Percentiles rank a stretch among this genome's conserved stretches.
phyloP scores from a whole-genome alignment of 495 filamentous ascomycete genomes.

The Podospora didyma region DNA sequence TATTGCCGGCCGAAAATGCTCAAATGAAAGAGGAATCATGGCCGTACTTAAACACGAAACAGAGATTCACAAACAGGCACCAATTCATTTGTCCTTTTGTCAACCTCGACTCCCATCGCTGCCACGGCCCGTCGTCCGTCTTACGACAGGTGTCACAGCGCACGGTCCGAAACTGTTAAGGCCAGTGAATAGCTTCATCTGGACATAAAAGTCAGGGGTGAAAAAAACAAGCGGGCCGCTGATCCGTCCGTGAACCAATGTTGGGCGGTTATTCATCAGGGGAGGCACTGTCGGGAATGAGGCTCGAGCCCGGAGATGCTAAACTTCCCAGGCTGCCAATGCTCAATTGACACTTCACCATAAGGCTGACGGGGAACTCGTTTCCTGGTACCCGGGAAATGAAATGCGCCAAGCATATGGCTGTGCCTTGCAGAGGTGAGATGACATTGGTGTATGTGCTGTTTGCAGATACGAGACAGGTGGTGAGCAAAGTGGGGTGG shows the following conservation, averaged over 20 bases:
- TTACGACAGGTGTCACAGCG: neutral
- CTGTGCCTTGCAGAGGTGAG: neutral
- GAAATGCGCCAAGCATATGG: neutral
- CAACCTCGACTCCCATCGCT: neutral
- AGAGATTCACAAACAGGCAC: neutral
- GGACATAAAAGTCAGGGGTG: neutral
- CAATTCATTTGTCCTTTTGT: neutral
- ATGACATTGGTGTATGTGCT: neutral
- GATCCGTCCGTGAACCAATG: neutral
- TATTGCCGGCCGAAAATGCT: neutral
- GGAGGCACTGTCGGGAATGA: neutral
- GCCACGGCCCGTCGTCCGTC: neutral
- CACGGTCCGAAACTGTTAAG: neutral
- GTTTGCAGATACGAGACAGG: neutral
- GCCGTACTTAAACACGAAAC: neutral
- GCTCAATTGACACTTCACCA: neutral
- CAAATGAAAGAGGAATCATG: neutral
- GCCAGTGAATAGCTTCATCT: neutral
- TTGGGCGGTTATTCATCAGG: neutral
- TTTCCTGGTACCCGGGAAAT: neutral
- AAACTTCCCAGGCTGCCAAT: neutral
- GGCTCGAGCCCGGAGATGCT: neutral
- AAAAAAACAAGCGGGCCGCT: neutral
- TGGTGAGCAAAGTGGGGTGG: neutral
- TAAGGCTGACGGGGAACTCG: neutral